Evolutionary conservation across 306 rosid species (phyloP).

Genomic region (Fragaria nilgerrensis): DNA sequence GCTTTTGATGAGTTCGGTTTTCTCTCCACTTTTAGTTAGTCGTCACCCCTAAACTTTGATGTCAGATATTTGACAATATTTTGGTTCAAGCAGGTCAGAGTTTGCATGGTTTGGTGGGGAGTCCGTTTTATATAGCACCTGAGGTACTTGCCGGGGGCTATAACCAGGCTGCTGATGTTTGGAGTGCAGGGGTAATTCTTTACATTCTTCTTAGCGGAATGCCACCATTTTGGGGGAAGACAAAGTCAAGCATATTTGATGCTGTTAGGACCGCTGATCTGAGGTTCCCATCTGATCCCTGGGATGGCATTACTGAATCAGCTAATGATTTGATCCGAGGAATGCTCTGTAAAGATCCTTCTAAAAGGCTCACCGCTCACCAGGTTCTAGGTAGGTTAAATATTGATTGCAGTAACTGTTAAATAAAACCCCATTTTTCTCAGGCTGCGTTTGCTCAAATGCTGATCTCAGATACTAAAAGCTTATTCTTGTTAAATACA

Average conservation of each 20-base stretch:
- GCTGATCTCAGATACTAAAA: neutral
- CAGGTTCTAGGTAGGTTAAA: constrained; percentile 66
- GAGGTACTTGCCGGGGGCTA: constrained; percentile 84
- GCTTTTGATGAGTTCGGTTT: constrained; percentile 25
- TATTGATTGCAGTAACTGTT: neutral
- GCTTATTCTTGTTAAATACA: neutral
- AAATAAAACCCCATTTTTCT: too few species aligned
- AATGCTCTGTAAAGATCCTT: constrained; percentile 70
- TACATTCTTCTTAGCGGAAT: constrained; percentile 77
- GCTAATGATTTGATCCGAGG: constrained; percentile 68
- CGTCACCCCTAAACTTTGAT: neutral
- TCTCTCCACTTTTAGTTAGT: neutral
- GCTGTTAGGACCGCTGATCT: constrained; percentile 68
- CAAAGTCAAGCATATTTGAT: constrained; percentile 73
- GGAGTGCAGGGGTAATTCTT: constrained; percentile 88
- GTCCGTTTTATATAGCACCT: constrained; percentile 91
- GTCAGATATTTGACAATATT: constrained; percentile 28
- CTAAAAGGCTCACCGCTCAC: constrained; percentile 68
- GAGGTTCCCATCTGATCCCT: constrained; percentile 64
- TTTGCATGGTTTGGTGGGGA: constrained; percentile 85
- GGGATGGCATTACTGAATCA: constrained; percentile 64
- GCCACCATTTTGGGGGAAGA: constrained; percentile 95
- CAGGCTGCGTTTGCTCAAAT: neutral
- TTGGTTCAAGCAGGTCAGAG: constrained; percentile 63
- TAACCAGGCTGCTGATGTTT: constrained; percentile 85